phyloP scores from a whole-genome alignment of 257 asterid genomes.

The Plantago ovata region DNA sequence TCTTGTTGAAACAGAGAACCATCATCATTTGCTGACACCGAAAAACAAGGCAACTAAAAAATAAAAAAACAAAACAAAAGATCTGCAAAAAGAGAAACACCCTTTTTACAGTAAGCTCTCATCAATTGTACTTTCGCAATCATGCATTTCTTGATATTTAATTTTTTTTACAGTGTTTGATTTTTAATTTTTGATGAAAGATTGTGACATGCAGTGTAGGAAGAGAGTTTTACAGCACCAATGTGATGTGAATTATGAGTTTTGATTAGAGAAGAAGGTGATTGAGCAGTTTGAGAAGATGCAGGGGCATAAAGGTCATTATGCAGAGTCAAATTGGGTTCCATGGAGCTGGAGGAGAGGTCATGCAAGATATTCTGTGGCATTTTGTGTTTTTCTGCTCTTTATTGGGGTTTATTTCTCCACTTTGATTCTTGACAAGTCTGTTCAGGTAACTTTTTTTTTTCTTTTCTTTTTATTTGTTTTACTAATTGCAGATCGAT shows the following conservation, averaged over 20 bases:
- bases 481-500: too few species aligned
- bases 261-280: neutral
- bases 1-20: neutral
- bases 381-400: constrained; percentile 1
- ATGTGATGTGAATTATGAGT: too few species aligned
- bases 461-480: too few species aligned
- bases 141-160: neutral
- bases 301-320: neutral
- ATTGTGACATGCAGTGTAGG: neutral
- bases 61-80: constrained; percentile 7
- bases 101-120: constrained; percentile 18
- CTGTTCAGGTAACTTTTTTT: constrained; percentile 13
- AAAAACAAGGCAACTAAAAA: constrained; percentile 3
- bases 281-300: neutral
- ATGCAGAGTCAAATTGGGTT: constrained; percentile 4
- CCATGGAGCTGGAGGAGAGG: constrained; percentile 6
- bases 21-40: constrained; percentile 20
- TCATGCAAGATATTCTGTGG: constrained; percentile 13
- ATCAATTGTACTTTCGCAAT: constrained; percentile 6
- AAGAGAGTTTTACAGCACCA: too few species aligned
- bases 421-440: neutral
- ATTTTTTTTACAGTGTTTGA: neutral
- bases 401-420: constrained; percentile 5
- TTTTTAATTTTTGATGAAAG: neutral
- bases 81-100: neutral